Base-by-base conservation (phyloP, 2,329 filamentous ascomycete species). In the Aaosphaeria arxii region DNA sequence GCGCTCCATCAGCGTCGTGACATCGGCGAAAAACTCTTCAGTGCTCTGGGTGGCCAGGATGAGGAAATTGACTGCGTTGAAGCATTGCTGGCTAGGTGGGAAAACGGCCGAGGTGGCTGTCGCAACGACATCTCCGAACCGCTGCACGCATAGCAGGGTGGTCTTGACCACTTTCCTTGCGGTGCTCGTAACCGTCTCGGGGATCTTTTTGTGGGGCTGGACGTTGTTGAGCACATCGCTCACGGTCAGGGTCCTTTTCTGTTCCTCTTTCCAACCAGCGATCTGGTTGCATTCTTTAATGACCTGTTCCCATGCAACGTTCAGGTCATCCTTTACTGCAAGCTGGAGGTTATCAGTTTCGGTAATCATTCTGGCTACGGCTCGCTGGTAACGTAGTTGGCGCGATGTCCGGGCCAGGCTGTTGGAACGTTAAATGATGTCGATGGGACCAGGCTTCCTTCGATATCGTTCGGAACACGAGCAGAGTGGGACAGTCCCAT, bases 61-160 rank as follows among this genome's bases (percentile, higher is more conserved):
- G 6, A 57, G 46, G 33, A 57, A 50, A 13, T 47, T 57, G 11
- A 57, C 52, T 0, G 53, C 55, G 30, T 54, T 57, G 52, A 52
- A 57, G 17, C 53, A 57, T 36, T 56, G 53, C 4, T 45, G 42
- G n/a, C 42, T 32, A 11, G 49, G 51, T 1, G 46, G 49, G n/a
- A 56, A 57, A 9, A 51, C 43, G 1, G 50, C 40, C 17, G 49
- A 40, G 1, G 49, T 46, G 11, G 42, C 47, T 29, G 49, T 43
- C 24, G 49, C 48, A 30, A 51, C 13, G 38, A 55, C 46, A 4
- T 13, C 30, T n/a, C 51, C 51, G 24, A 55, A 51, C 3, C 11
- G 30, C 30, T 51, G 28, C 33, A 36, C 33, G 33, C 33, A 36
- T 9, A 36, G 9, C 9, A 36, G 33, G 2, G n/a, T 13, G 9